Base-by-base conservation (phyloP, 495 filamentous ascomycete genomes). In the Hypoxylon fragiforme region DNA sequence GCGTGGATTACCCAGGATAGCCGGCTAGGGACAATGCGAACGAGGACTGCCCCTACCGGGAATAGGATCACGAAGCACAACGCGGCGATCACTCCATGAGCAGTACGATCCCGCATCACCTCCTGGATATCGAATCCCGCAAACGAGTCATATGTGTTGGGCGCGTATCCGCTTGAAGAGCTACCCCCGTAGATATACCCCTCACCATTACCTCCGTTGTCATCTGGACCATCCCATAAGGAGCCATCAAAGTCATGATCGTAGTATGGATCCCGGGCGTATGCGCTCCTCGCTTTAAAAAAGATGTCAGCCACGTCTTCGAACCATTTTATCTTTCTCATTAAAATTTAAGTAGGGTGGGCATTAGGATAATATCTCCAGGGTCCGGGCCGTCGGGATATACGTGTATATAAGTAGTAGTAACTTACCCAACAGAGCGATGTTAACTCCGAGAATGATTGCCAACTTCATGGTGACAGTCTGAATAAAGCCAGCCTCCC, bases 1-100 rank as follows among this genome's bases (percentile, higher is more conserved):
- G 70, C 82, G 69, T 91, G 88, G 1, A 82, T 35, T 38, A 65
- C 57, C 13, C 74, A 46, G 1, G 68, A 47, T 20, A 51, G 36
- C 0, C 61, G 64, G 19, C 68, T 62, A 3, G 75, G 70, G 7
- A 79, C 56, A 0, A 81, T 32, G n/a, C 82, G 78, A 50, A 86
- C 73, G 15, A 78, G 43, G 28, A 81, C 70, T 0, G 81, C 74
- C 18, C 83, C 83, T 26, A 73, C 52, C 8, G 83, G 83, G 51
- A 85, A 82, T 5, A 82, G 55, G 6, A 79, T 45, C 3, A 70
- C 70, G 57, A 84, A 81, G 24, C 76, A 70, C 6, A 75, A 37
- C 15, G 64, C 37, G 14, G 66, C 75, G 6, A 78, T 47, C 14
- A 74, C 62, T 16, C 74, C 76, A 66, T 81, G 77, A 20, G 66